Evolutionary conservation across 352 stramenopile species (phyloP).

Genomic region (Phytophthora citrophthora): DNA sequence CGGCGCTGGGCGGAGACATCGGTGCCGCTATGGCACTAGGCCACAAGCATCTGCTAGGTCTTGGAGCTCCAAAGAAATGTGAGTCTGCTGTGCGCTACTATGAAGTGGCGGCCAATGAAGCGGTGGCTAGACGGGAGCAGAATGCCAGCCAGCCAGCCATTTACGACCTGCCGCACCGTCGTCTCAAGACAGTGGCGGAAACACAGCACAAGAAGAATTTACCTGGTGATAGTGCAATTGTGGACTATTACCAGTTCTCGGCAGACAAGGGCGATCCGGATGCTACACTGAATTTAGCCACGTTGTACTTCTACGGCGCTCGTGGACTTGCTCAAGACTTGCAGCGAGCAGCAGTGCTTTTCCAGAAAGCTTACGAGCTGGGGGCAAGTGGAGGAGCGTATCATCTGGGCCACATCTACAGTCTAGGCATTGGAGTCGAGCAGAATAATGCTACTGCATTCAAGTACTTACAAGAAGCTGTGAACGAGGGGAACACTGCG

Average conservation of each 20-base stretch:
- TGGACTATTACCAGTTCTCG: slow-evolving; percentile 92
- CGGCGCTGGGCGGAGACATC: slow-evolving; percentile 68
- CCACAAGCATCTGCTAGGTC: slow-evolving; percentile 76
- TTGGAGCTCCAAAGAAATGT: slow-evolving; percentile 81
- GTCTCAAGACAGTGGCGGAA: slow-evolving; percentile 76
- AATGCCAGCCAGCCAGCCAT: slow-evolving; percentile 66
- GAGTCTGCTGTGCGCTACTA: slow-evolving; percentile 90
- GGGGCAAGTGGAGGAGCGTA: slow-evolving; percentile 72
- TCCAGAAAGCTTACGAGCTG: slow-evolving; percentile 79
- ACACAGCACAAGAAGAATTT: slow-evolving; percentile 84
- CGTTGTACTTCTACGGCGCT: slow-evolving; percentile 85
- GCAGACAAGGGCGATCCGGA: slow-evolving; percentile 88
- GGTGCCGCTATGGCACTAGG: slow-evolving; percentile 80
- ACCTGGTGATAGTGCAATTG: slow-evolving; percentile 74
- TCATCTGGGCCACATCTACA: slow-evolving; percentile 85
- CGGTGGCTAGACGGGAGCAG: slow-evolving; percentile 64
- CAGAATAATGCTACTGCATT: slow-evolving; percentile 75
- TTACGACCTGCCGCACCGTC: slow-evolving; percentile 74
- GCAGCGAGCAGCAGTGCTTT: slow-evolving; percentile 60
- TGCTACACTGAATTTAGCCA: slow-evolving; percentile 85
- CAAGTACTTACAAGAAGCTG: slow-evolving; percentile 73
- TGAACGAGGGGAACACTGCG: slow-evolving; percentile 78
- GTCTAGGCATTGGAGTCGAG: slow-evolving; percentile 75
- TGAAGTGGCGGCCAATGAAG: slow-evolving; percentile 85
- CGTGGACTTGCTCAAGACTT: slow-evolving; percentile 79